Conservation (phyloP, 352 stramenopile genomes). For the Pythium monospermum region DNA sequence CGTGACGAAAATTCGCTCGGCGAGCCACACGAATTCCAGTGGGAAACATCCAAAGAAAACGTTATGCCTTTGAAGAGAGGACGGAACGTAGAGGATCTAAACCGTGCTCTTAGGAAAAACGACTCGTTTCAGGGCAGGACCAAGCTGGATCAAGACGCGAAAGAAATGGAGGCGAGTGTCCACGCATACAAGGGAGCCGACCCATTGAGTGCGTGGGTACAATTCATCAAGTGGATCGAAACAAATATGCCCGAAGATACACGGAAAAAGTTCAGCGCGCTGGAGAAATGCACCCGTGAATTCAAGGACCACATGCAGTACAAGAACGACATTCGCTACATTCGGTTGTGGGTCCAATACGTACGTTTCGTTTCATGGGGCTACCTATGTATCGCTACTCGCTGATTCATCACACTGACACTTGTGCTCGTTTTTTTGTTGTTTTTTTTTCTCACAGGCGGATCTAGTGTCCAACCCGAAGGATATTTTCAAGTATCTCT, state of each 20-base stretch:
- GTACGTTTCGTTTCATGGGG: constrained; percentile 29
- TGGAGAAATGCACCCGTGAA: constrained; percentile 70
- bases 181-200: constrained; percentile 52
- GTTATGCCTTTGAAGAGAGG: constrained; percentile 80
- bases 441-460: constrained; percentile 35
- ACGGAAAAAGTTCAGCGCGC: constrained; percentile 62
- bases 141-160: constrained; percentile 45
- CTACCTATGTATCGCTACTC: background rate
- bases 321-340: constrained; percentile 76
- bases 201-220: constrained; percentile 56
- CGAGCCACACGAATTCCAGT: constrained; percentile 50
- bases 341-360: constrained; percentile 86
- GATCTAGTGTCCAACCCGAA: constrained; percentile 83
- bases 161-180: constrained; percentile 44
- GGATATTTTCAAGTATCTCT: constrained; percentile 88
- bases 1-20: constrained; percentile 20
- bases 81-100: constrained; percentile 75
- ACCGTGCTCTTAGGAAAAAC: constrained; percentile 54
- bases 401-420: background rate
- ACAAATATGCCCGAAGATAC: constrained; percentile 81
- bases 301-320: constrained; percentile 62
- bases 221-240: constrained; percentile 80
- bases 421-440: background rate
- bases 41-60: constrained; percentile 86
- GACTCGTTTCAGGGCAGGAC: constrained; percentile 64